Evolutionary conservation across 2,329 filamentous ascomycete species (phyloP).

Genomic region (Diplocarpon rosae): DNA sequence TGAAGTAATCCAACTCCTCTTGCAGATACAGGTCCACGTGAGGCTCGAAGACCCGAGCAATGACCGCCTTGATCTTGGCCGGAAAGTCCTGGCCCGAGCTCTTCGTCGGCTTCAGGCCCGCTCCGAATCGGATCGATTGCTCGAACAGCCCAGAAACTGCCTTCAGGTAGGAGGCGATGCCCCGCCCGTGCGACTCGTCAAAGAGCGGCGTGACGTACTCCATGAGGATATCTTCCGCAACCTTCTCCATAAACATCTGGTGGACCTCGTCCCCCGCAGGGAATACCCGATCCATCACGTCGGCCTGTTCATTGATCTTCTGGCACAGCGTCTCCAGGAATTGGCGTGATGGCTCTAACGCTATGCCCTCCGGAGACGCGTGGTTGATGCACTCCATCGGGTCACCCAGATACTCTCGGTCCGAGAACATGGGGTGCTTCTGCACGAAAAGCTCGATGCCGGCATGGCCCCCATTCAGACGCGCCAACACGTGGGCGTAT

Average conservation of each 20-base stretch:
- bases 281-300: conserved; percentile 74
- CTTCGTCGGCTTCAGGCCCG: conserved; percentile 57
- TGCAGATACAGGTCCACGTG: conserved; percentile 90
- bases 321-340: conserved; percentile 69
- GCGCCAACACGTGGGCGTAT: conserved; percentile 77
- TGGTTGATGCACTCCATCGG: conserved; percentile 73
- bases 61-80: conserved; percentile 54
- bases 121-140: conserved; percentile 69
- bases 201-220: conserved; percentile 81
- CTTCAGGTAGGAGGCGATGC: conserved; percentile 68
- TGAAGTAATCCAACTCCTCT: conserved; percentile 83
- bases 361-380: conserved; percentile 53
- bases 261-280: conserved; percentile 59
- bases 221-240: conserved; percentile 70
- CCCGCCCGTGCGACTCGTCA: conserved; percentile 72
- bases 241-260: conserved; percentile 67
- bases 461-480: conserved; percentile 68
- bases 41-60: conserved; percentile 71
- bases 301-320: conserved; percentile 73
- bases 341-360: conserved; percentile 65
- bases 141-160: conserved; percentile 82
- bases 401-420: conserved; percentile 59
- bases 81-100: conserved; percentile 49
- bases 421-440: conserved; percentile 74
- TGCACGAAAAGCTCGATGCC: conserved; percentile 79